Evolutionary conservation across 768 basidiomycete species (phyloP).

Genomic region (Grammothele lineata): DNA sequence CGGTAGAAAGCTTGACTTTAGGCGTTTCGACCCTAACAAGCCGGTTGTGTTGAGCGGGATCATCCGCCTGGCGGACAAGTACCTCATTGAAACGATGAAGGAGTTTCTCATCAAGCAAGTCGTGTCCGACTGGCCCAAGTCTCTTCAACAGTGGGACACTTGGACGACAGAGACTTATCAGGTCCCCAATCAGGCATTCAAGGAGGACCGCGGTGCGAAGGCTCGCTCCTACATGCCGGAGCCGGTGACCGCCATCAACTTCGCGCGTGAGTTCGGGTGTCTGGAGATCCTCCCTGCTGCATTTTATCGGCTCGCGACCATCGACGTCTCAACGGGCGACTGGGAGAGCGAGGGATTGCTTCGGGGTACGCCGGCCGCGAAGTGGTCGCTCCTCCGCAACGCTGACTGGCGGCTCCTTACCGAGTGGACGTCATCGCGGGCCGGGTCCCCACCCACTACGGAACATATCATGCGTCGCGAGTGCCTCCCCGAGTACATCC

Average conservation of each 20-base stretch:
- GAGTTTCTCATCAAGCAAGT: constrained; percentile 19
- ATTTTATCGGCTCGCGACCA: constrained; percentile 1
- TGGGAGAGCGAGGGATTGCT: too few relatives aligned
- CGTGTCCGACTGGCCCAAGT: constrained; percentile 24
- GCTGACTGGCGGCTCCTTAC: too few relatives aligned
- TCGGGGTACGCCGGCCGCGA: too few relatives aligned
- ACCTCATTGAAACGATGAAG: constrained; percentile 21
- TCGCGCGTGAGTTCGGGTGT: constrained; percentile 7
- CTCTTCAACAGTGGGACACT: constrained; percentile 24
- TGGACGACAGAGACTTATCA: too few relatives aligned
- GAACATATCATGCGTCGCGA: too few relatives aligned
- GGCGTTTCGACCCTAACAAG: constrained; percentile 12
- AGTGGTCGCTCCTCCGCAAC: too few relatives aligned
- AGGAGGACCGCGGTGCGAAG: too few relatives aligned
- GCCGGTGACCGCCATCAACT: constrained; percentile 3
- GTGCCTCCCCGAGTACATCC: too few relatives aligned
- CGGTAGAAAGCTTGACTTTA: constrained; percentile 3
- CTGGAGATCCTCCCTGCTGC: constrained; percentile 12
- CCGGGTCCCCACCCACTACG: too few relatives aligned
- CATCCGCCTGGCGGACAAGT: constrained; percentile 25
- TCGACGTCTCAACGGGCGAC: too few relatives aligned
- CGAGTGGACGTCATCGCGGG: too few relatives aligned
- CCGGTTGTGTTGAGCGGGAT: constrained; percentile 5
- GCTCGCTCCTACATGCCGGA: not conserved
- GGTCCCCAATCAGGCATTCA: not conserved